Conservation (phyloP, 2,329 filamentous ascomycete species). For the Alternaria brassicicola region DNA sequence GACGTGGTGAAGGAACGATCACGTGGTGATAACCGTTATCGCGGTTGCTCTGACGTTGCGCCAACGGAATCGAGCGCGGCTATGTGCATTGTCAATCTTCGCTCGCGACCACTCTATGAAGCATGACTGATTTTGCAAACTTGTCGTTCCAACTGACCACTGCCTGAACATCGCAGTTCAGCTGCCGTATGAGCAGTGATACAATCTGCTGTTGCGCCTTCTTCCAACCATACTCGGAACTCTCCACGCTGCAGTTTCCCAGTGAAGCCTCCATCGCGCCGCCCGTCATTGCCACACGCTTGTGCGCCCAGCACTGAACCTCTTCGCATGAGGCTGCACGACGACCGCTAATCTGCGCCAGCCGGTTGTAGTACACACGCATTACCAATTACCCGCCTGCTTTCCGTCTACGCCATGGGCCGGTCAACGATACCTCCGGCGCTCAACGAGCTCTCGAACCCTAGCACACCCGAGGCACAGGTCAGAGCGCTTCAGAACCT, state of each 20-base stretch:
- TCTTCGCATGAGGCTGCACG: slow-evolving; percentile 10
- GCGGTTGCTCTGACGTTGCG: slow-evolving; percentile 10
- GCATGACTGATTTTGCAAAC: not conserved
- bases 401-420: slow-evolving; percentile 35
- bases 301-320: slow-evolving; percentile 6
- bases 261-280: slow-evolving; percentile 3
- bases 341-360: slow-evolving; percentile 12
- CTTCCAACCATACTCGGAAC: slow-evolving; percentile 18
- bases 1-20: not conserved
- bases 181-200: slow-evolving; percentile 9
- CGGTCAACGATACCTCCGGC: slow-evolving; percentile 45
- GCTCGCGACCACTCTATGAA: not conserved
- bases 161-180: not conserved
- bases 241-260: slow-evolving; percentile 2
- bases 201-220: slow-evolving; percentile 15
- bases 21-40: slow-evolving; percentile 22
- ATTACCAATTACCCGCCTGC: slow-evolving; percentile 10
- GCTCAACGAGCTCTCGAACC: slow-evolving; percentile 48
- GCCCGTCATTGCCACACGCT: slow-evolving; percentile 6
- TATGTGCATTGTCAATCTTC: slow-evolving; percentile 7
- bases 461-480: slow-evolving; percentile 49
- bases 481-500: slow-evolving; percentile 69
- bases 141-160: not conserved
- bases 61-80: slow-evolving; percentile 9
- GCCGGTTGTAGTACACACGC: slow-evolving; percentile 15